A percentile compares a stretch with the other conserved stretches of the same genome.
phyloP scores from a whole-genome alignment of 352 stramenopile genomes.

The Phytophthora idaei region DNA sequence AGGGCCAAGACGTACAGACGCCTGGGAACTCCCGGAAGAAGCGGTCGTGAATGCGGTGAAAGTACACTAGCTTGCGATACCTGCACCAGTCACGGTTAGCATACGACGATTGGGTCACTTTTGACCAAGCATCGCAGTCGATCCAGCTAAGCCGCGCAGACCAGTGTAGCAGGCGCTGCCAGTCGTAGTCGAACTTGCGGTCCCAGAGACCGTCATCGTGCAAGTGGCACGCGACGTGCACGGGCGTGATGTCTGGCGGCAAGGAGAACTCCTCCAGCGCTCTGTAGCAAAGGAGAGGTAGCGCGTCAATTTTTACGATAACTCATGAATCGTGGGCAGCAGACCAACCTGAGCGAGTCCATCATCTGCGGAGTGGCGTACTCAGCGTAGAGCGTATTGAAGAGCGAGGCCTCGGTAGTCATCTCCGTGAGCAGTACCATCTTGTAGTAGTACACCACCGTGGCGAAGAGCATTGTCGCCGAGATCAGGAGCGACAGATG shows the following conservation, averaged over 20 bases:
- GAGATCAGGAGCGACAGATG: slow-evolving; percentile 63
- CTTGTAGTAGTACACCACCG: slow-evolving; percentile 74
- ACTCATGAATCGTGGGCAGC: neutral
- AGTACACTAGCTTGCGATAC: slow-evolving; percentile 80
- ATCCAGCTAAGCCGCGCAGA: neutral
- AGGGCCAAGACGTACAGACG: slow-evolving; percentile 36
- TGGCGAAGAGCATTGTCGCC: slow-evolving; percentile 59
- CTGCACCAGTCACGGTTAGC: slow-evolving; percentile 19
- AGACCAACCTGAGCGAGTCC: slow-evolving; percentile 55
- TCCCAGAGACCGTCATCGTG: slow-evolving; percentile 50
- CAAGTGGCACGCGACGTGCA: slow-evolving; percentile 56
- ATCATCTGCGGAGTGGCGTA: slow-evolving; percentile 67
- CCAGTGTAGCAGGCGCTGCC: slow-evolving; percentile 70
- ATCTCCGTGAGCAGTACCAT: slow-evolving; percentile 79
- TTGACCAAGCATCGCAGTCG: neutral
- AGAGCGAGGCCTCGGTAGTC: slow-evolving; percentile 69
- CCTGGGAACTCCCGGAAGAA: slow-evolving; percentile 72
- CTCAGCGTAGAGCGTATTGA: slow-evolving; percentile 80
- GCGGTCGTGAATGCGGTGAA: slow-evolving; percentile 70
- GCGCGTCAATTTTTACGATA: neutral
- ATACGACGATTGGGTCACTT: neutral
- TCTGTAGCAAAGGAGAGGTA: slow-evolving; percentile 20
- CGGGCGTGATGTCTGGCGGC: slow-evolving; percentile 31
- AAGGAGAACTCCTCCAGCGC: slow-evolving; percentile 68
- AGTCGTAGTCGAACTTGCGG: slow-evolving; percentile 63